Conservation (phyloP, 805 yeast genomes). For the Candida caryicola region DNA sequence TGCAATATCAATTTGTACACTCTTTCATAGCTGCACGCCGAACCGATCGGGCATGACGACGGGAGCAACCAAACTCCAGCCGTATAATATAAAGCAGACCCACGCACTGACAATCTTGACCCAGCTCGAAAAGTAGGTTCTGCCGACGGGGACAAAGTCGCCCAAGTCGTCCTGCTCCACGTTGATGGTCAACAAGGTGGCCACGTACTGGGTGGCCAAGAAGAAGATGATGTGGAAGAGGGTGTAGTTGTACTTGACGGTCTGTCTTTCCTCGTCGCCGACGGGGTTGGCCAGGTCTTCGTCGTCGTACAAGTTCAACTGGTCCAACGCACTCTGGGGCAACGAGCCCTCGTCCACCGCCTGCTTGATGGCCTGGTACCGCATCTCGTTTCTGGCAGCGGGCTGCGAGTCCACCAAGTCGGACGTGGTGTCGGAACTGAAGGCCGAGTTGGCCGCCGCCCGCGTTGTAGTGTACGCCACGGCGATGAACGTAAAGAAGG, state of each 20-base stretch:
- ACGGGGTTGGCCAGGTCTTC: constrained; percentile 36
- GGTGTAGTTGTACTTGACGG: constrained; percentile 79
- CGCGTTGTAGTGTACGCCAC: constrained; percentile 96
- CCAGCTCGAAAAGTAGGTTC: constrained; percentile 95
- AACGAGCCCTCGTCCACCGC: constrained; percentile 96
- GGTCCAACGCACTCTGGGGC: constrained; percentile 87
- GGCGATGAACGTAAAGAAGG: constrained; percentile 89
- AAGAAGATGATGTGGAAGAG: constrained; percentile 89
- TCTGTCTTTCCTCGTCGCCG: constrained; percentile 49
- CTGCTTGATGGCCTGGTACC: constrained; percentile 83
- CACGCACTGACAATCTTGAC: constrained; percentile 89
- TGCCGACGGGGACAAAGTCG: constrained; percentile 92
- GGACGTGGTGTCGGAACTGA: constrained; percentile 32
- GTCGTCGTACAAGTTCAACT: constrained; percentile 56
- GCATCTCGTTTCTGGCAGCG: constrained; percentile 61
- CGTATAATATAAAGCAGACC: constrained; percentile 82
- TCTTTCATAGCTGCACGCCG: constrained; percentile 31
- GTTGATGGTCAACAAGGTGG: constrained; percentile 87
- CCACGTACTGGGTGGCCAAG: constrained; percentile 95
- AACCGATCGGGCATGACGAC: constrained; percentile 88
- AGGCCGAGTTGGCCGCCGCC: constrained; percentile 72
- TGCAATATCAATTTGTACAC: too few species aligned
- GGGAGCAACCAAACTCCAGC: constrained; percentile 92
- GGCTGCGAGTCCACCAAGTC: constrained; percentile 28
- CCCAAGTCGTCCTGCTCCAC: constrained; percentile 82